phyloP scores from a whole-genome alignment of 179 eudicot species.

The Sideroxylon spinosum region DNA sequence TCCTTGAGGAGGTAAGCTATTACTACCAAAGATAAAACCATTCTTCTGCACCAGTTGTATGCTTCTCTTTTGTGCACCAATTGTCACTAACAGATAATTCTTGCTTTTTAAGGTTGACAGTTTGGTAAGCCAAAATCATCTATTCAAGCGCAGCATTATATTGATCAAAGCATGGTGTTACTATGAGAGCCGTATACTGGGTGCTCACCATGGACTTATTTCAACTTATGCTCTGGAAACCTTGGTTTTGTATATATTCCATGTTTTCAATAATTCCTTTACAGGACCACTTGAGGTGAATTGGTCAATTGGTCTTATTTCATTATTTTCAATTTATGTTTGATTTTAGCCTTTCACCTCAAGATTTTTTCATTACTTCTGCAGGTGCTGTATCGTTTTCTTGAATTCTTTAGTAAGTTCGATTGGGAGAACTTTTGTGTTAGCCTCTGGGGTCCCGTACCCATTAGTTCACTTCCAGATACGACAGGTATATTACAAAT shows the following conservation, averaged over 20 bases:
- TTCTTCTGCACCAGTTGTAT: background rate
- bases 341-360: background rate
- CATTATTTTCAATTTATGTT: background rate
- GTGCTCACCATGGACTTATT: conserved; percentile 81
- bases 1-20: conserved; percentile 74
- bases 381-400: conserved; percentile 63
- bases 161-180: conserved; percentile 82
- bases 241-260: conserved; percentile 70
- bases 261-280: conserved; percentile 62
- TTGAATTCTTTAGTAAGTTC: conserved; percentile 60
- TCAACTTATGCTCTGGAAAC: conserved; percentile 84
- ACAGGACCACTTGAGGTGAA: conserved; percentile 72
- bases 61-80: background rate
- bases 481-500: conserved; percentile 31
- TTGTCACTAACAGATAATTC: background rate
- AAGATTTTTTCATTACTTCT: background rate
- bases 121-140: conserved; percentile 58
- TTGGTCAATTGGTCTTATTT: background rate
- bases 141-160: conserved; percentile 75
- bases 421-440: conserved; percentile 67
- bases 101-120: conserved; percentile 49
- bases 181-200: conserved; percentile 77
- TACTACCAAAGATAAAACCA: background rate
- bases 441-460: conserved; percentile 69
- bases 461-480: conserved; percentile 53